phyloP scores from a whole-genome alignment of 208 protist species.

The Phytomonas sp. region DNA sequence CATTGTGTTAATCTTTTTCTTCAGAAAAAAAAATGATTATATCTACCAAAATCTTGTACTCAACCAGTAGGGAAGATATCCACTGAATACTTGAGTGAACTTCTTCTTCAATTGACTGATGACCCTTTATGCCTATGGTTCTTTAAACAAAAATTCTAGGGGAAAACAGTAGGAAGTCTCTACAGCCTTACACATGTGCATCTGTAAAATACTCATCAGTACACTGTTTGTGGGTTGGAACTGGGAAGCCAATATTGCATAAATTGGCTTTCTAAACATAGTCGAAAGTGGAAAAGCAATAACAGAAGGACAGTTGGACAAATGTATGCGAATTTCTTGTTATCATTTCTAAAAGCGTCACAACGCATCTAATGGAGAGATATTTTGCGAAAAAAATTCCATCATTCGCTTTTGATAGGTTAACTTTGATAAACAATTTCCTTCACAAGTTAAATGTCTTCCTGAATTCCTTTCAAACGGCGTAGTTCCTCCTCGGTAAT shows the following conservation, averaged over 20 bases:
- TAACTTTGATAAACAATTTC: not conserved
- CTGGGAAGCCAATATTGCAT: not conserved
- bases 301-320: not conserved
- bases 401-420: not conserved
- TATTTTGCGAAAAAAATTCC: not conserved
- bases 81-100: not conserved
- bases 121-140: not conserved
- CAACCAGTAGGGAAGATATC: not conserved
- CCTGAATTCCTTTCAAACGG: constrained; percentile 33
- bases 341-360: not conserved
- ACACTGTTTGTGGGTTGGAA: not conserved
- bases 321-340: not conserved
- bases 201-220: not conserved
- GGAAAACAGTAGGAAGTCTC: not conserved
- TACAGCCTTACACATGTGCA: not conserved
- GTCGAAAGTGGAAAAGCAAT: not conserved
- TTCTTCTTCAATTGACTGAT: not conserved
- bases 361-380: not conserved
- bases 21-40: not conserved
- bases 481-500: constrained; percentile 77
- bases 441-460: constrained; percentile 6
- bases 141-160: not conserved
- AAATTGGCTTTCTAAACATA: not conserved
- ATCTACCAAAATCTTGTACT: not conserved
- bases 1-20: not conserved